Conservation (phyloP, 345 rosid genomes). For the Rhodomyrtus tomentosa region DNA sequence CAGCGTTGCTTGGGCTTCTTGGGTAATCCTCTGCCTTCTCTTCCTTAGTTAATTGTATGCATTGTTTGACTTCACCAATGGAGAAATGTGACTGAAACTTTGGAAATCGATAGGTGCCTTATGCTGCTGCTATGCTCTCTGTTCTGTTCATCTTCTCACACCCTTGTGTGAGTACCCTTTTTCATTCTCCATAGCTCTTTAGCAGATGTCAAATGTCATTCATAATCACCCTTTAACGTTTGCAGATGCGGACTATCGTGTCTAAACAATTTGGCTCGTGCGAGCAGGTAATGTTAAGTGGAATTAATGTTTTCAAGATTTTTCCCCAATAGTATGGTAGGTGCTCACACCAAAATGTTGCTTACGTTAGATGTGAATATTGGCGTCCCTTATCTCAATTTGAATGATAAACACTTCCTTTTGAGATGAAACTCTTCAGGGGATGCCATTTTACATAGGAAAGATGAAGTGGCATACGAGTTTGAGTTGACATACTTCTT, state of each 20-base stretch:
- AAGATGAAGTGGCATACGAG: not conserved
- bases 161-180: conserved; percentile 58
- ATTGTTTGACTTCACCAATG: not conserved
- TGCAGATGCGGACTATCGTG: conserved; percentile 77
- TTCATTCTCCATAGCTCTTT: not conserved
- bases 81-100: not conserved
- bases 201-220: not conserved
- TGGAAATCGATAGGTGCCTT: conserved; percentile 53
- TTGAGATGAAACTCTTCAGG: not conserved
- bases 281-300: conserved; percentile 48
- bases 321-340: not conserved
- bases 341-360: not conserved
- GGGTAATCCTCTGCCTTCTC: conserved; percentile 38
- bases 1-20: conserved; percentile 72
- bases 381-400: not conserved
- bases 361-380: not conserved
- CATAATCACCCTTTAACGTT: not conserved
- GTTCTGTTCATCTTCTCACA: conserved; percentile 45
- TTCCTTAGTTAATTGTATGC: not conserved
- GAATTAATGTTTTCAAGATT: not conserved
- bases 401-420: not conserved
- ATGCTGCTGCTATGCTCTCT: conserved; percentile 57
- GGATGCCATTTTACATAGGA: not conserved
- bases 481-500: not conserved
- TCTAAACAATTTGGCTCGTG: conserved; percentile 73